These are phyloP conservation scores for Taphrina pruni DNA, from an alignment of 1,139 yeast species.

Conservation along the genomic window DNA sequence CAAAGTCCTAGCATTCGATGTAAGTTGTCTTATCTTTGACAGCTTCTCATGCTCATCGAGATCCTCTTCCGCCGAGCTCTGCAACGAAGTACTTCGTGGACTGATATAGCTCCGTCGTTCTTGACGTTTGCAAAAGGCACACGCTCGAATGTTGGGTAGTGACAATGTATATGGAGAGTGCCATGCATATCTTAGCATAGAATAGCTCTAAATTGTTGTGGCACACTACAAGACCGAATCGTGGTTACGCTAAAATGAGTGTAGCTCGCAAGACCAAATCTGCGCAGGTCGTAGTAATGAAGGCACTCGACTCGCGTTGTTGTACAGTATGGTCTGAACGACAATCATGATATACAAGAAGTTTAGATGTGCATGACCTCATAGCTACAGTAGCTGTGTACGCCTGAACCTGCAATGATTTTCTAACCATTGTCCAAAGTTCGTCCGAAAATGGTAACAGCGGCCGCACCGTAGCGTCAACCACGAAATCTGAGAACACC, in stretches of 20 bases:
- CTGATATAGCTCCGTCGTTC: neutral
- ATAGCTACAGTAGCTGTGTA: too few relatives aligned
- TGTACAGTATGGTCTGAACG: too few relatives aligned
- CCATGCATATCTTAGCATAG: neutral
- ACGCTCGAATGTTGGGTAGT: too few relatives aligned
- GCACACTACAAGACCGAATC: neutral
- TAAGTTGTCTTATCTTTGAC: slow-evolving; percentile 16
- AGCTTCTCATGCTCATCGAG: slow-evolving; percentile 11
- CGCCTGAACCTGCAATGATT: neutral
- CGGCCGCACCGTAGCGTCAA: neutral
- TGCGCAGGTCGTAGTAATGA: too few relatives aligned
- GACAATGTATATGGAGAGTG: neutral
- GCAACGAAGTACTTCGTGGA: neutral
- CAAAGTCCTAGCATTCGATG: slow-evolving; percentile 31
- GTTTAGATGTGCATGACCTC: too few relatives aligned
- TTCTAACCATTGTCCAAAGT: neutral
- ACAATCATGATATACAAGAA: too few relatives aligned
- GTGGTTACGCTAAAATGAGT: neutral
- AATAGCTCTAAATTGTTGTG: neutral
- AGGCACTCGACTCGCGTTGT: too few relatives aligned
- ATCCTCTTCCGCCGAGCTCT: neutral
- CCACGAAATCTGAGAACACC: neutral
- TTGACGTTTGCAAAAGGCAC: neutral
- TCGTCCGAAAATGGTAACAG: neutral
- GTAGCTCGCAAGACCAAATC: too few relatives aligned